A percentile compares a stretch with the other conserved stretches of the same genome.
phyloP scores from a whole-genome alignment of 176 grass and related monocot species.

The Zoysia japonica region DNA sequence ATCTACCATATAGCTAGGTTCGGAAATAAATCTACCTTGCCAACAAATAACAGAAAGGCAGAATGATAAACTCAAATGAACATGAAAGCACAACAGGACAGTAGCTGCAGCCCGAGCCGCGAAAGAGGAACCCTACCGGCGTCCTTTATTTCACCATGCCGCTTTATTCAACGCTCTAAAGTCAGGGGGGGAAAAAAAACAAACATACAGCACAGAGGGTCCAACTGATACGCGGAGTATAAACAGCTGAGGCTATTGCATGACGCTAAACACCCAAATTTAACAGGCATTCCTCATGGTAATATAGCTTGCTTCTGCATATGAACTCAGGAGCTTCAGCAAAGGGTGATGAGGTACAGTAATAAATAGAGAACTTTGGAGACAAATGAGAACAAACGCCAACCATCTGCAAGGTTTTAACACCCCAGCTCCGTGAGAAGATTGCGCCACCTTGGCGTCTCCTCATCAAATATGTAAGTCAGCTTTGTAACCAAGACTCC shows the following conservation, averaged over 20 bases:
- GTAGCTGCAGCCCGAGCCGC: no score
- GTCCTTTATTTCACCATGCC: neutral
- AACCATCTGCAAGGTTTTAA: slow-evolving; percentile 29
- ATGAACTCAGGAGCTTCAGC: slow-evolving; percentile 22
- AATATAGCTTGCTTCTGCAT: slow-evolving; percentile 18
- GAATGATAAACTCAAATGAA: neutral
- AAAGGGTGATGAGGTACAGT: neutral
- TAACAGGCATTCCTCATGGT: neutral
- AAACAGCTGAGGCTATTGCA: slow-evolving; percentile 8
- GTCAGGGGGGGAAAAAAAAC: neutral
- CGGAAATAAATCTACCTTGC: neutral
- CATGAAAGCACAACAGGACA: neutral
- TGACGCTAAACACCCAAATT: neutral
- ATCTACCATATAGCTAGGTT: neutral
- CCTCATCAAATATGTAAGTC: slow-evolving; percentile 96
- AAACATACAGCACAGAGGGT: neutral
- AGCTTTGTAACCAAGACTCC: slow-evolving; percentile 91
- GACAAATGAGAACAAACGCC: neutral
- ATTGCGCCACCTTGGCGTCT: slow-evolving; percentile 85
- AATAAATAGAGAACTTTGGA: neutral
- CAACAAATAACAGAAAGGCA: neutral
- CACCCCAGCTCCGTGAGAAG: slow-evolving; percentile 77
- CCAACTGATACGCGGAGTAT: slow-evolving; percentile 1
- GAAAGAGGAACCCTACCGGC: neutral
- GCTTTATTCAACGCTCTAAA: neutral